Base-by-base conservation (phyloP, 1,284 basidiomycete species). In the Ganoderma boninense region DNA sequence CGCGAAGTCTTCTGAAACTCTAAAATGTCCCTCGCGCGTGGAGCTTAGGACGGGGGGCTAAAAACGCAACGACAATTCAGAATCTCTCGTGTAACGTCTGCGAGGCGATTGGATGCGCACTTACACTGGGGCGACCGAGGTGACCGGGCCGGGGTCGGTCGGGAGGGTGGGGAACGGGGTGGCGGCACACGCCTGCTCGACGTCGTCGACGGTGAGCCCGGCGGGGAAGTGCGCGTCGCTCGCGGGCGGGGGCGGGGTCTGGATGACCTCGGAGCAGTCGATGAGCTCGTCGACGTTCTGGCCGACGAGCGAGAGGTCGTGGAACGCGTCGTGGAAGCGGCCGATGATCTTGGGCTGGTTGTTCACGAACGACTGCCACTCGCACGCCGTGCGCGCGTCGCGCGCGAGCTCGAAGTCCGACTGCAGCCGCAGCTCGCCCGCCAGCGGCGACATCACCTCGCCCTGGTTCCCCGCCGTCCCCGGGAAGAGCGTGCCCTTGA, bases 221-320 rank as follows among this genome's bases (percentile, higher is more conserved):
- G 82, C 81, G 35, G 82, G 83, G 71, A 85, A 76, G 72, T 80
- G 78, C 14, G 80, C 75, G n/a, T 56, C 68, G 40, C 71, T 70
- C 69, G 74, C 70, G 66, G 80, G 71, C 10, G 77, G 69, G 26
- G 73, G 70, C 5, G 83, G 81, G 7, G 75, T 67, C 23, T 82
- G 83, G 60, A 77, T 71, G 62, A 77, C 73, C 3, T 78, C 77
- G 42, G 72, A 75, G 71, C 76, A 77, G 66, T 77, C 76, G 32
- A 77, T 64, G 66, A 77, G 66, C 44, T 73, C 42, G 61, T 62
- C 66, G 52, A 65, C 62, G 74, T 81, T 68, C 43, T 79, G 76
- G 49, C 81, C 79, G 70, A 81, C 73, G 40, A 80, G 69, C 7
- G 77, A 65, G 61, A 81, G 74, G 73, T 80, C 79, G 54, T 70